phyloP scores from a whole-genome alignment of 768 basidiomycete genomes.

The Gloeostereum incarnatum region DNA sequence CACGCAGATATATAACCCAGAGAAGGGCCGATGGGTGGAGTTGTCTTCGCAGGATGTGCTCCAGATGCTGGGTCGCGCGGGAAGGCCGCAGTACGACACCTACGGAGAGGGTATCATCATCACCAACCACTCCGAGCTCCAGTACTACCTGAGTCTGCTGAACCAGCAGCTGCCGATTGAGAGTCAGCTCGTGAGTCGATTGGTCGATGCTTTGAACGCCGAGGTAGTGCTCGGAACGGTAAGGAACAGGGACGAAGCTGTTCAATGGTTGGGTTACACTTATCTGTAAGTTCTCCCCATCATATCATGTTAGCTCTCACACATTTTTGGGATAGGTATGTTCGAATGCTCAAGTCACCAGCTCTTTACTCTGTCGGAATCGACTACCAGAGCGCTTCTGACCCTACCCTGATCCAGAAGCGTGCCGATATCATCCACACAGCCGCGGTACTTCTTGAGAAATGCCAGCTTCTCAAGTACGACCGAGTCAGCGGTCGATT shows the following conservation, averaged over 20 bases:
- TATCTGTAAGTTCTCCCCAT: conserved; percentile 57
- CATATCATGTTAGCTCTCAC: conserved; percentile 5
- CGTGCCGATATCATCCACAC: conserved; percentile 91
- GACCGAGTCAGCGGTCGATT: conserved; percentile 83
- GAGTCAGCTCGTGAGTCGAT: conserved; percentile 83
- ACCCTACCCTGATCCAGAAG: conserved; percentile 78
- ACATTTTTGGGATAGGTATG: conserved; percentile 46
- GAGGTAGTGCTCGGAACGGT: conserved; percentile 95
- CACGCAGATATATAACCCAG: conserved; percentile 99
- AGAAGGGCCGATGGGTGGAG: conserved; percentile 97
- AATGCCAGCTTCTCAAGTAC: conserved; percentile 91
- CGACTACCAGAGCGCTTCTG: conserved; percentile 81
- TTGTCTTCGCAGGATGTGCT: conserved; percentile 92
- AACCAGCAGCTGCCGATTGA: conserved; percentile 99
- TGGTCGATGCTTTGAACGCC: conserved; percentile 95
- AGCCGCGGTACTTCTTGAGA: conserved; percentile 88
- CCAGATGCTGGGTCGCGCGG: conserved; percentile 98
- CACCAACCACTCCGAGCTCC: conserved; percentile 93
- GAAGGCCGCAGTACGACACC: conserved; percentile 95
- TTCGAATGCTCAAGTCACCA: conserved; percentile 89
- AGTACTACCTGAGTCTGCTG: conserved; percentile 91
- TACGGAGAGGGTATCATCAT: conserved; percentile 98
- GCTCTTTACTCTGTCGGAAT: conserved; percentile 80
- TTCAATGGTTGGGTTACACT: conserved; percentile 95
- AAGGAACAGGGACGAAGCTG: conserved; percentile 92